These are phyloP conservation scores for Trichophaea hybrida DNA, from an alignment of 2,329 filamentous ascomycete genomes.

Conservation along the genomic window DNA sequence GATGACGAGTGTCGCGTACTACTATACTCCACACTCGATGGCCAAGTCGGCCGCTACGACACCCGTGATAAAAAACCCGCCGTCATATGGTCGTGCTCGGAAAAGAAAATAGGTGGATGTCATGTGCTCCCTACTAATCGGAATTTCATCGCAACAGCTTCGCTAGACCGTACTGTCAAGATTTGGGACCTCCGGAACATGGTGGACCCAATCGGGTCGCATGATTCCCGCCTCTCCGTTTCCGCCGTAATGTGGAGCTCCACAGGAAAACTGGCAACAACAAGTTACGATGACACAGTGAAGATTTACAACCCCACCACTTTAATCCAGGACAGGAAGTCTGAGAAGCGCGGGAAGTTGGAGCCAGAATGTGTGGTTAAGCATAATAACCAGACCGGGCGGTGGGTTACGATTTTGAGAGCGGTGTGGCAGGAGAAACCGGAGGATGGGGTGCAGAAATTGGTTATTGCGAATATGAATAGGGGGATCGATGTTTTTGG, in stretches of 20 bases:
- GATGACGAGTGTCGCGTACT: constrained; percentile 68
- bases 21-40: constrained; percentile 77
- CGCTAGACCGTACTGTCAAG: constrained; percentile 74
- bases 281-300: constrained; percentile 86
- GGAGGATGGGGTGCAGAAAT: constrained; percentile 64
- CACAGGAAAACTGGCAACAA: constrained; percentile 73
- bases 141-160: constrained; percentile 76
- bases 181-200: constrained; percentile 87
- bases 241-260: constrained; percentile 85
- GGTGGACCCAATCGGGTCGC: constrained; percentile 56
- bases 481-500: constrained; percentile 87
- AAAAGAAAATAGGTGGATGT: constrained; percentile 94
- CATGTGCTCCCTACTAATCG: constrained; percentile 64
- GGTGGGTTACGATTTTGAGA: constrained; percentile 45
- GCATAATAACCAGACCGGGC: constrained; percentile 92
- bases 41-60: constrained; percentile 68
- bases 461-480: constrained; percentile 95
- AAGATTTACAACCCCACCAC: constrained; percentile 58
- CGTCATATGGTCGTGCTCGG: constrained; percentile 32
- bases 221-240: constrained; percentile 69
- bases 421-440: constrained; percentile 82
- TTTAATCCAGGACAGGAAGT: neutral
- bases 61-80: constrained; percentile 32
- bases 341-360: constrained; percentile 33
- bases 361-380: constrained; percentile 48